A percentile compares a stretch with the other conserved stretches of the same genome.
Evolutionary conservation across 108 stramenopile genomes (phyloP).

Genomic region (Schizochytrium sp.): DNA sequence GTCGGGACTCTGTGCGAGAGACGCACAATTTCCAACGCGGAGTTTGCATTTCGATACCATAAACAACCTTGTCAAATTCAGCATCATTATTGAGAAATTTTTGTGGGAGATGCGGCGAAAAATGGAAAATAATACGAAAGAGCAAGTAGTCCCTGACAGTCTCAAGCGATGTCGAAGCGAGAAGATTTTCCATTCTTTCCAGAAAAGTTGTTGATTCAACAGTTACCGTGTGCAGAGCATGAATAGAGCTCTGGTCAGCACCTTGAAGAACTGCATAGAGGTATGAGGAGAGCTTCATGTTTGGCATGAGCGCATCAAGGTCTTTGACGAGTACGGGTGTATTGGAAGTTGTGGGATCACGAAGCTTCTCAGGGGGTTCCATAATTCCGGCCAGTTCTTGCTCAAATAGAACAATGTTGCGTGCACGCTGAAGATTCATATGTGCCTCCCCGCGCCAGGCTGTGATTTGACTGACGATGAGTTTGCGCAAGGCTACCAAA

Average conservation of each 20-base stretch:
- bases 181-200: neutral
- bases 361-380: constrained; percentile 2
- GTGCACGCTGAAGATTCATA: neutral
- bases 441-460: neutral
- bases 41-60: neutral
- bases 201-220: neutral
- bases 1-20: neutral
- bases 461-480: neutral
- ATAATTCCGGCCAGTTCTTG: constrained; percentile 9
- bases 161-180: neutral
- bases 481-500: neutral
- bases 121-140: constrained; percentile 18
- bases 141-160: constrained; percentile 44
- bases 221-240: neutral
- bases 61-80: constrained; percentile 31
- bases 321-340: neutral
- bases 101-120: constrained; percentile 11
- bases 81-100: neutral
- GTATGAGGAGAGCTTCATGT: neutral
- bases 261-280: neutral
- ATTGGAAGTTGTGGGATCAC: neutral
- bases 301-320: constrained; percentile 2
- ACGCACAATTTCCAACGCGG: constrained; percentile 33
- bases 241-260: neutral
- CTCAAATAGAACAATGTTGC: neutral